These are phyloP conservation scores for Zygoascus biomembranicola DNA, from an alignment of 805 yeast genomes.

Conservation along the genomic window DNA sequence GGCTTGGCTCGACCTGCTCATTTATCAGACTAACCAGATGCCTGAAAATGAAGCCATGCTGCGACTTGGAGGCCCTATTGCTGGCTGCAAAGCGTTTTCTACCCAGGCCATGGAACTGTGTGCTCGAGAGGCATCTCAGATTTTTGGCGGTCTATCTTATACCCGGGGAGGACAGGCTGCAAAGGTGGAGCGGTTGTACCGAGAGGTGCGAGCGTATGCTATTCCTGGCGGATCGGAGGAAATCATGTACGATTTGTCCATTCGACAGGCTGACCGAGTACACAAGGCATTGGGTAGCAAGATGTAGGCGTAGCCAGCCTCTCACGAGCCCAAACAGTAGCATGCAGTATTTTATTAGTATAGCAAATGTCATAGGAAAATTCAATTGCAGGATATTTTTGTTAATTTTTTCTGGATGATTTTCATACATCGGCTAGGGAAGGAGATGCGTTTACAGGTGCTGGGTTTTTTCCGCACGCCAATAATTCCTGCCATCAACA, in stretches of 20 bases:
- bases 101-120: slow-evolving; percentile 35
- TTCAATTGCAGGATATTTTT: no score
- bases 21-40: slow-evolving; percentile 27
- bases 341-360: no score
- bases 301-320: slow-evolving; percentile 18
- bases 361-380: no score
- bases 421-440: no score
- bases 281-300: slow-evolving; percentile 34
- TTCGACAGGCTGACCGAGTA: slow-evolving; percentile 33
- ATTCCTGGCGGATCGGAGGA: slow-evolving; percentile 40
- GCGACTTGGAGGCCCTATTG: slow-evolving; percentile 36
- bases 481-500: no score
- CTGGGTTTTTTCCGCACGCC: no score
- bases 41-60: slow-evolving; percentile 29
- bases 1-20: slow-evolving; percentile 31
- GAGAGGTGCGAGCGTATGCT: slow-evolving; percentile 38
- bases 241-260: slow-evolving; percentile 35
- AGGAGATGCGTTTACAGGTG: no score
- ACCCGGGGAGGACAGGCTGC: slow-evolving; percentile 38
- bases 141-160: slow-evolving; percentile 36
- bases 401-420: no score
- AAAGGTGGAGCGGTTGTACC: slow-evolving; percentile 35
- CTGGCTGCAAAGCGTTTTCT: slow-evolving; percentile 34
- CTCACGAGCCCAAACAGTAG: no score
- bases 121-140: slow-evolving; percentile 38